phyloP scores from a whole-genome alignment of 2,329 filamentous ascomycete genomes.

The Magnaporthiopsis incrustans region DNA sequence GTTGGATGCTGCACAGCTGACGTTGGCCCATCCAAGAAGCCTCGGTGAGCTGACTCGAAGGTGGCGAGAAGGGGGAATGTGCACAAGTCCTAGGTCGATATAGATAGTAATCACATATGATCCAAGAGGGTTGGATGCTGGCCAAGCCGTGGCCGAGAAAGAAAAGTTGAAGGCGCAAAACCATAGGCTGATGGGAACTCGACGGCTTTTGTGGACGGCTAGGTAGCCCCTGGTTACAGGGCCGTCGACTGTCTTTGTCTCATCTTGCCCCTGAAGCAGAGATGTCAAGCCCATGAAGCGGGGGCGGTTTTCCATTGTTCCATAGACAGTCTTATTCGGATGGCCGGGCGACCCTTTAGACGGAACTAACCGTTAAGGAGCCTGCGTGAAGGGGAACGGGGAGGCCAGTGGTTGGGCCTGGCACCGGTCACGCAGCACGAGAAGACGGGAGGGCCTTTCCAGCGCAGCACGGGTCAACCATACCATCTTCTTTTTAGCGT shows the following conservation, averaged over 20 bases:
- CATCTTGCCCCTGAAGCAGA: no score
- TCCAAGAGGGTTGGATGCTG: background rate
- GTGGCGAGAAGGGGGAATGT: background rate
- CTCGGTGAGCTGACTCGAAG: background rate
- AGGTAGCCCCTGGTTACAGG: no score
- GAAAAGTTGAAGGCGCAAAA: background rate
- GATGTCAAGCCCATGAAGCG: no score
- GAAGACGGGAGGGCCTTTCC: constrained; percentile 5
- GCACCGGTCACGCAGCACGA: background rate
- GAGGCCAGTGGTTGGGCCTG: no score
- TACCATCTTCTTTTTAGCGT: no score
- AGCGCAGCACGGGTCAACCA: background rate
- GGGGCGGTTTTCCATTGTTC: no score
- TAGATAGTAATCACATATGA: background rate
- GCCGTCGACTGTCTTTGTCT: no score
- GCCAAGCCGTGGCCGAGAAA: background rate
- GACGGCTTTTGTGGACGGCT: no score
- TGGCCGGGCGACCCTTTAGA: no score
- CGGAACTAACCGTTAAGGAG: background rate
- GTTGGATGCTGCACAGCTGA: background rate
- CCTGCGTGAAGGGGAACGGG: background rate
- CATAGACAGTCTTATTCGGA: no score
- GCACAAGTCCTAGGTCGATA: background rate
- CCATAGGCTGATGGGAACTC: no score
- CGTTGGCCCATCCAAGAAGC: background rate